phyloP scores from a whole-genome alignment of 257 asterid genomes.

The Fraxinus excelsior region DNA sequence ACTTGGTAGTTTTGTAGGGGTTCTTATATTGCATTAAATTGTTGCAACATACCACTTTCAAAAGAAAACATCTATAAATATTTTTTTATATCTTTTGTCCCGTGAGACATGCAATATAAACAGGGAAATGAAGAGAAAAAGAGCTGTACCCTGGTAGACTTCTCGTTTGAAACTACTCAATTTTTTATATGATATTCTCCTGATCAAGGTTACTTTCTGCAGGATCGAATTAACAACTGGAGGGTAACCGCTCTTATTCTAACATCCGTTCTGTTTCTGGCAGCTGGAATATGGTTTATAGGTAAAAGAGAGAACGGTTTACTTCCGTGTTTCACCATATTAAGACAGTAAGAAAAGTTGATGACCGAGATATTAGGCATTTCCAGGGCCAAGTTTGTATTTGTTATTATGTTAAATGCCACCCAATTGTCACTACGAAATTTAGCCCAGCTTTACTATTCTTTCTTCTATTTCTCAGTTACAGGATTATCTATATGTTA shows the following conservation, averaged over 20 bases:
- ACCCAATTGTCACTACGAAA: neutral
- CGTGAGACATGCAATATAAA: neutral
- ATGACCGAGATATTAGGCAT: neutral
- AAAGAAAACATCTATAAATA: neutral
- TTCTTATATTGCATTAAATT: neutral
- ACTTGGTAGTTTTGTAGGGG: neutral
- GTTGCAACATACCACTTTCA: neutral
- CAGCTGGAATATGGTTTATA: conserved; percentile 78
- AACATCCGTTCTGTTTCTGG: conserved; percentile 73
- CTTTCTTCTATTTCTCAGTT: neutral
- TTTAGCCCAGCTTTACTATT: neutral
- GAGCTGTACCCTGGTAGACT: neutral
- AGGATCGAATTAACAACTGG: conserved; percentile 91
- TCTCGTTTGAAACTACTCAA: neutral
- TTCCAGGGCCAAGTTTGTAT: neutral
- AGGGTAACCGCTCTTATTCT: conserved; percentile 71
- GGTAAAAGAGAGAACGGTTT: conserved; percentile 37
- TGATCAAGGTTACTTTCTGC: conserved; percentile 27
- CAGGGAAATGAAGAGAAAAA: neutral
- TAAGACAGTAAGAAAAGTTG: neutral
- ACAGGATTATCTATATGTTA: neutral
- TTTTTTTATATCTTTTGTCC: neutral
- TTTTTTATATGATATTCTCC: neutral
- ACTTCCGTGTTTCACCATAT: neutral
- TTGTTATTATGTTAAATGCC: neutral